phyloP scores from a whole-genome alignment of 192 early-diverging fungal genomes.

The Coemansia guatemalensis region DNA sequence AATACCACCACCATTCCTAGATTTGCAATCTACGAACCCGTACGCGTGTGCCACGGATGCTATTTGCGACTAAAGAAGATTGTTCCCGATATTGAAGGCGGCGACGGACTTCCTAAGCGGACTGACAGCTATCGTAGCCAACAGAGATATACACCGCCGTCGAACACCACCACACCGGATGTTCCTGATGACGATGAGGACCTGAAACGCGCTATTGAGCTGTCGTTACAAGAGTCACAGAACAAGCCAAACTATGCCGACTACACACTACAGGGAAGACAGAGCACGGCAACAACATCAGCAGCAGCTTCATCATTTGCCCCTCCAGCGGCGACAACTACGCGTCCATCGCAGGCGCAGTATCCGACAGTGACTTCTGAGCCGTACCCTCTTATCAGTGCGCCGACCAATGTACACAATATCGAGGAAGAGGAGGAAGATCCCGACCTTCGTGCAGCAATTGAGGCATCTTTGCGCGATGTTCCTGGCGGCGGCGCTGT shows the following conservation, averaged over 20 bases:
- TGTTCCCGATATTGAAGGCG: conserved; percentile 32
- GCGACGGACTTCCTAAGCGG: conserved; percentile 10
- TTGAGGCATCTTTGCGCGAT: conserved; percentile 74
- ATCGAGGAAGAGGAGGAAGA: conserved; percentile 61
- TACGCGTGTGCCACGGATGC: conserved; percentile 96
- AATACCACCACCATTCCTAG: conserved; percentile 82
- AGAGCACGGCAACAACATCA: conserved; percentile 2
- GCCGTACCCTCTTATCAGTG: conserved; percentile 39
- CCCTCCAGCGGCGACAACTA: not conserved
- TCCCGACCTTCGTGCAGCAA: conserved; percentile 70
- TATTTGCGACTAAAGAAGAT: conserved; percentile 70
- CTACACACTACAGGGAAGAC: conserved; percentile 28
- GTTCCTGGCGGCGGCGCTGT: conserved; percentile 28
- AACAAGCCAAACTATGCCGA: conserved; percentile 44
- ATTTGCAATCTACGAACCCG: conserved; percentile 83
- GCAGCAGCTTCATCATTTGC: conserved; percentile 1
- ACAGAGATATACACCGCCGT: conserved; percentile 3
- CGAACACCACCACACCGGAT: conserved; percentile 10
- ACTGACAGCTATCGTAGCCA: conserved; percentile 11
- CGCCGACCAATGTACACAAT: conserved; percentile 9
- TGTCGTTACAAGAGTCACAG: conserved; percentile 74
- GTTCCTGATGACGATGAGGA: conserved; percentile 83
- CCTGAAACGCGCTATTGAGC: conserved; percentile 87
- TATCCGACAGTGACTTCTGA: conserved; percentile 32
- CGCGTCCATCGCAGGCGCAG: conserved; percentile 8